Conservation (phyloP, 176 grass and related monocot genomes). For the Echinochloa phyllopogon region DNA sequence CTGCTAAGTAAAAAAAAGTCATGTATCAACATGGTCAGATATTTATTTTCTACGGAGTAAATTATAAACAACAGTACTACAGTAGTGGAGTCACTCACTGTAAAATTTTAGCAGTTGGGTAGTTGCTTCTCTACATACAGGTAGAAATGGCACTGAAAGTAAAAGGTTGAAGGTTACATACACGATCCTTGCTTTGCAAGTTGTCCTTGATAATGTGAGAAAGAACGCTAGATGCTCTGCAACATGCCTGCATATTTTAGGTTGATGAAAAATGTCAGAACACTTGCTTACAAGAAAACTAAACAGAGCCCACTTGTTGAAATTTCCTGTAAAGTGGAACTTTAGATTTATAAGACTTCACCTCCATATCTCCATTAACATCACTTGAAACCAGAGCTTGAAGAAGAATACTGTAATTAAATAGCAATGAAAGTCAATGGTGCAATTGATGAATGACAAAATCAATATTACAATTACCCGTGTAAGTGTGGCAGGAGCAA, state of each 20-base stretch:
- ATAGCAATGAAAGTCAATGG: conserved; percentile 41
- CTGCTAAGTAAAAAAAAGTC: conserved; percentile 4
- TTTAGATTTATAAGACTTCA: conserved; percentile 39
- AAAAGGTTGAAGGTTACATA: conserved; percentile 57
- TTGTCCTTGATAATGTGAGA: conserved; percentile 96
- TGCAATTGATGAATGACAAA: conserved; percentile 18
- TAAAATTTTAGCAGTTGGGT: conserved; percentile 19
- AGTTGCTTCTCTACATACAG: conserved; percentile 16
- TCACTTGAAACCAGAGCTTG: conserved; percentile 83
- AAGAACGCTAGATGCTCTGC: conserved; percentile 87
- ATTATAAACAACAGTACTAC: conserved; percentile 6
- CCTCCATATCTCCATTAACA: conserved; percentile 89
- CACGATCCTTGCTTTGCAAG: conserved; percentile 87
- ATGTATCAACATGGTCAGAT: background rate
- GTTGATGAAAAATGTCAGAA: conserved; percentile 24
- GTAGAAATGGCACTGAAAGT: conserved; percentile 37
- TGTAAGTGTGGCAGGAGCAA: conserved; percentile 19
- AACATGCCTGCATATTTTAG: conserved; percentile 80
- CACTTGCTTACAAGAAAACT: conserved; percentile 24
- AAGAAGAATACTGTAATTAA: conserved; percentile 82
- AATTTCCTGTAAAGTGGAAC: conserved; percentile 11
- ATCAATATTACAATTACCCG: conserved; percentile 27
- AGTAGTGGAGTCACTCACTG: conserved; percentile 16
- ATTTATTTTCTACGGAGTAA: background rate
- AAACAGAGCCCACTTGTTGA: conserved; percentile 5